These are phyloP conservation scores for Trypanosoma rangeli DNA, from an alignment of 208 protist genomes.

Conservation along the genomic window DNA sequence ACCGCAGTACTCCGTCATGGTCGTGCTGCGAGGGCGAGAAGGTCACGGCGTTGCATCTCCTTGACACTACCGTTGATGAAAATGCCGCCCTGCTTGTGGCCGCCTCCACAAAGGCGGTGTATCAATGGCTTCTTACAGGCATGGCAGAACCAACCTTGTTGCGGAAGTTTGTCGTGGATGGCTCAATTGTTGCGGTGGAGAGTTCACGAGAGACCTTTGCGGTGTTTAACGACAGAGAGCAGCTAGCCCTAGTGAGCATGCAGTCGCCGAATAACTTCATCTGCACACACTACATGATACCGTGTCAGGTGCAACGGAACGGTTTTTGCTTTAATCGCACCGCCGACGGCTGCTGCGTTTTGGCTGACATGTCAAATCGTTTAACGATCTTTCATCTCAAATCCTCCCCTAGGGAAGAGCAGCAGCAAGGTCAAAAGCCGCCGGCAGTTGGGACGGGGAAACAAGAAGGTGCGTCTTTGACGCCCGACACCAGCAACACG, in stretches of 20 bases:
- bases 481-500: background rate
- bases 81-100: slow-evolving; percentile 54
- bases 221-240: slow-evolving; percentile 64
- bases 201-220: slow-evolving; percentile 63
- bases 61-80: slow-evolving; percentile 40
- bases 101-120: slow-evolving; percentile 39
- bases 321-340: slow-evolving; percentile 75
- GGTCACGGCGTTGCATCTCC: slow-evolving; percentile 58
- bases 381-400: slow-evolving; percentile 25
- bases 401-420: background rate
- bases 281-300: slow-evolving; percentile 46
- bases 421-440: background rate
- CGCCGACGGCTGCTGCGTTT: slow-evolving; percentile 11
- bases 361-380: slow-evolving; percentile 27
- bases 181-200: slow-evolving; percentile 53
- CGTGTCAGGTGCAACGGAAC: slow-evolving; percentile 32
- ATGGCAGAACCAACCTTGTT: slow-evolving; percentile 67
- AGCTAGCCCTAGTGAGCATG: slow-evolving; percentile 45
- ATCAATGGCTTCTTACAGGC: slow-evolving; percentile 72
- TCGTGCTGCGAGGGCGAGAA: slow-evolving; percentile 53
- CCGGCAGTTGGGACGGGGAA: background rate
- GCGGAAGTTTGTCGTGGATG: slow-evolving; percentile 57
- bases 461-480: background rate
- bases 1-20: slow-evolving; percentile 81
- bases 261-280: slow-evolving; percentile 25